Evolutionary conservation across 495 filamentous ascomycete species (phyloP).

Genomic region (Penicillium steckii): DNA sequence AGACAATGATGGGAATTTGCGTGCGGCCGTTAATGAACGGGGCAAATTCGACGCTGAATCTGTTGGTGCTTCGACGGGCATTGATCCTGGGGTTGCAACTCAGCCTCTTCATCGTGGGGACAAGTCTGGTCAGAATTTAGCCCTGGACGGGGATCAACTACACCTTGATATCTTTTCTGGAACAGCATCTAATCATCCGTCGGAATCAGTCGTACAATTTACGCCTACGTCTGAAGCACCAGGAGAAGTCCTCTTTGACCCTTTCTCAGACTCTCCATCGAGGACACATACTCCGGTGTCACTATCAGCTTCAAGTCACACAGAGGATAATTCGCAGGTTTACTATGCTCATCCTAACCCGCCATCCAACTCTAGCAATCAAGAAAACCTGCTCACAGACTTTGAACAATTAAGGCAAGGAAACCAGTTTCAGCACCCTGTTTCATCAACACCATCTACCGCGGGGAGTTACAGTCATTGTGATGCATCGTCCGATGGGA

Average conservation of each 20-base stretch:
- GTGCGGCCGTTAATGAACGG: constrained; percentile 9
- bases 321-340: constrained; percentile 26
- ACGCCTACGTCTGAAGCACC: constrained; percentile 50
- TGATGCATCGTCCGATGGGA: constrained; percentile 48
- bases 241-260: constrained; percentile 18
- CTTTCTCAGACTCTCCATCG: constrained; percentile 19
- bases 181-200: constrained; percentile 33
- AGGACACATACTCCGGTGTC: constrained; percentile 15
- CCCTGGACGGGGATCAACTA: constrained; percentile 15
- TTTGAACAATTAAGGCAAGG: constrained; percentile 11
- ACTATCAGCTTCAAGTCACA: constrained; percentile 29
- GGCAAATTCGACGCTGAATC: constrained; percentile 2
- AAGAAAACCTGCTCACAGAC: constrained; percentile 11
- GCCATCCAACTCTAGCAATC: constrained; percentile 30
- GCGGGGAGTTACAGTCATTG: constrained; percentile 36
- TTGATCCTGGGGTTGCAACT: constrained; percentile 38
- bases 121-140: constrained; percentile 42
- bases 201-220: constrained; percentile 42
- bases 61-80: constrained; percentile 44
- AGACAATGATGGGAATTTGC: constrained; percentile 51
- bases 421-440: constrained; percentile 19
- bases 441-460: constrained; percentile 37
- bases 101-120: constrained; percentile 62
- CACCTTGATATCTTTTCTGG: constrained; percentile 35
- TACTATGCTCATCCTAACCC: constrained; percentile 38